Conservation (phyloP, 164 flowering plant genomes). For the Macadamia tetraphylla region DNA sequence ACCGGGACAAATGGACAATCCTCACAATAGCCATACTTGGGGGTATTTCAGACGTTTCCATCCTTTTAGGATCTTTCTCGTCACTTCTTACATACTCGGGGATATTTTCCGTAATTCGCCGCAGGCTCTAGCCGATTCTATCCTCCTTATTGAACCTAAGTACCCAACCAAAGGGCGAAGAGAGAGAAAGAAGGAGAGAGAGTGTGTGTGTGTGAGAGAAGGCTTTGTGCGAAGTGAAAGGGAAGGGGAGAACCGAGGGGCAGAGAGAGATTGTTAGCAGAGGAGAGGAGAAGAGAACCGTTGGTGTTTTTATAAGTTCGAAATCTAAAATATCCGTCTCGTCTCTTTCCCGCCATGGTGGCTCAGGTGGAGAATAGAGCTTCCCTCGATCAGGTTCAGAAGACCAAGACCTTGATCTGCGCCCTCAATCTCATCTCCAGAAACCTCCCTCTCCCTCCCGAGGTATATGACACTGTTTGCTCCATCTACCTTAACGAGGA, state of each 20-base stretch:
- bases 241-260: neutral
- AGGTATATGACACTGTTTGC: constrained; percentile 50
- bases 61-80: too few relatives aligned
- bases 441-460: constrained; percentile 79
- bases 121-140: neutral
- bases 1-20: too few relatives aligned
- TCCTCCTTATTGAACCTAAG: neutral
- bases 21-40: too few relatives aligned
- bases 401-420: constrained; percentile 63
- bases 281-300: neutral
- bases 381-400: constrained; percentile 31
- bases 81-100: too few relatives aligned
- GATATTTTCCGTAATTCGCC: too few relatives aligned
- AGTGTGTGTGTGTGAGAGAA: neutral
- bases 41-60: too few relatives aligned
- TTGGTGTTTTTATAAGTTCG: neutral
- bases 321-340: constrained; percentile 11
- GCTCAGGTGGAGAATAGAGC: constrained; percentile 17
- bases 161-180: neutral
- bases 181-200: neutral
- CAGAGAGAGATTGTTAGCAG: neutral
- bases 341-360: constrained; percentile 34
- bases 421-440: constrained; percentile 86
- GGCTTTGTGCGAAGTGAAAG: neutral
- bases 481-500: constrained; percentile 42